Percentiles rank a stretch among this genome's conserved stretches.
Conservation (phyloP, 2,329 filamentous ascomycete genomes). For the Pseudohalonectria lignicola region DNA sequence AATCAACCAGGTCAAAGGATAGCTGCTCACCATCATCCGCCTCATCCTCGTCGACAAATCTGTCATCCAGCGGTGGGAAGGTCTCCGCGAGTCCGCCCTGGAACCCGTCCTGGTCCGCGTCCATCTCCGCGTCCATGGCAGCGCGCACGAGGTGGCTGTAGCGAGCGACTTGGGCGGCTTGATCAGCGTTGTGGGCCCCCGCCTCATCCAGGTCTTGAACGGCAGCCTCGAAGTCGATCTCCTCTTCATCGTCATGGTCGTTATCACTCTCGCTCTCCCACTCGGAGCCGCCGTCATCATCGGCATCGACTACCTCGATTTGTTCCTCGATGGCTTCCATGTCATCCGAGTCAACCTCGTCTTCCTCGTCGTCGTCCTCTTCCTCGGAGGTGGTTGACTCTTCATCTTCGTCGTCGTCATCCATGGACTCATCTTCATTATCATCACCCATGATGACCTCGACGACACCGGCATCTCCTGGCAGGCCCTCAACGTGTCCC, state of each 20-base stretch:
- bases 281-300: slow-evolving; percentile 21
- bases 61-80: slow-evolving; percentile 28
- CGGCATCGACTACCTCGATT: too few relatives aligned
- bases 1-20: background rate
- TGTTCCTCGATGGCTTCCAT: too few relatives aligned
- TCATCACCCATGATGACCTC: slow-evolving; percentile 71
- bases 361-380: slow-evolving; percentile 37
- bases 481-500: slow-evolving; percentile 71
- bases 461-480: slow-evolving; percentile 50
- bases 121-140: slow-evolving; percentile 34
- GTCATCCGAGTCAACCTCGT: too few relatives aligned
- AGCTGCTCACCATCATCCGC: slow-evolving; percentile 48
- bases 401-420: slow-evolving; percentile 47
- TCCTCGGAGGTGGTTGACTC: slow-evolving; percentile 48
- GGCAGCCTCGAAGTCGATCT: slow-evolving; percentile 41
- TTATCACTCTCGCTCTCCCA: slow-evolving; percentile 44
- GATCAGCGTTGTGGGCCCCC: slow-evolving; percentile 34
- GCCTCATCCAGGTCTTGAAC: slow-evolving; percentile 44
- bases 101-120: slow-evolving; percentile 14
- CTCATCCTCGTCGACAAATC: slow-evolving; percentile 40
- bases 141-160: slow-evolving; percentile 45
- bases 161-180: slow-evolving; percentile 21
- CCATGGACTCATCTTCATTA: slow-evolving; percentile 53
- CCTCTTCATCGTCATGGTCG: slow-evolving; percentile 39
- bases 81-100: slow-evolving; percentile 41